These are phyloP conservation scores for Neopestalotiopsis sp. DNA, from an alignment of 2,329 filamentous ascomycete genomes.

Conservation along the genomic window DNA sequence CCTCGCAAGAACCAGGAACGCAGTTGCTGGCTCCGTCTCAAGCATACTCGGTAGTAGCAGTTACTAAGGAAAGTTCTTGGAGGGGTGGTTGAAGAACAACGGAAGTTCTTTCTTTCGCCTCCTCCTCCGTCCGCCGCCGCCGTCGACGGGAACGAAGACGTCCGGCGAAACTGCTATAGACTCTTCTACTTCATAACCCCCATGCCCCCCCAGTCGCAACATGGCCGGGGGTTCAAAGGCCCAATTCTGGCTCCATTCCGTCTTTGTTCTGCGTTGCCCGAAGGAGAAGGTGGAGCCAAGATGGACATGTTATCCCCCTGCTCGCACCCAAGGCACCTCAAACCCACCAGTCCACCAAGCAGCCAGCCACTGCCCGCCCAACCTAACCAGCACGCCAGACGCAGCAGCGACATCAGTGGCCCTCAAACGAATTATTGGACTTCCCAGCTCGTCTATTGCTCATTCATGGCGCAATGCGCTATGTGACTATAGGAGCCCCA, in stretches of 20 bases:
- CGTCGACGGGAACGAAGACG: too few species aligned
- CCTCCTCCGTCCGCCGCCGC: too few species aligned
- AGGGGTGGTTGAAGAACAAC: too few species aligned
- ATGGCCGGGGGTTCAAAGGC: not conserved
- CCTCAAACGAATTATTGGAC: not conserved
- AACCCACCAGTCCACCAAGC: not conserved
- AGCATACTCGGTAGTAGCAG: not conserved
- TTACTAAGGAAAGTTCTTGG: too few species aligned
- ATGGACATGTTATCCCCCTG: not conserved
- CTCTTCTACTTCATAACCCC: not conserved
- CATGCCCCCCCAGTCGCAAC: not conserved
- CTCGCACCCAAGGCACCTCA: not conserved
- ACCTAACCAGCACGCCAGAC: not conserved
- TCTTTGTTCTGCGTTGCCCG: not conserved
- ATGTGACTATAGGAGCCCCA: not conserved
- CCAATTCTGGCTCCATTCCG: slow-evolving; percentile 3
- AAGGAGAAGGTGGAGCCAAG: slow-evolving; percentile 13
- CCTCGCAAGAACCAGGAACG: not conserved
- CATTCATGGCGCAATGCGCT: not conserved
- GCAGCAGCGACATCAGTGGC: not conserved
- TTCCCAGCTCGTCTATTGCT: not conserved
- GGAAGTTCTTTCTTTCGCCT: too few species aligned
- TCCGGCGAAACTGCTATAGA: too few species aligned
- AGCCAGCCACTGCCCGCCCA: not conserved
- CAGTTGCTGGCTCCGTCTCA: not conserved